Conservation (phyloP, 768 basidiomycete species). For the Pleurotus djamor region DNA sequence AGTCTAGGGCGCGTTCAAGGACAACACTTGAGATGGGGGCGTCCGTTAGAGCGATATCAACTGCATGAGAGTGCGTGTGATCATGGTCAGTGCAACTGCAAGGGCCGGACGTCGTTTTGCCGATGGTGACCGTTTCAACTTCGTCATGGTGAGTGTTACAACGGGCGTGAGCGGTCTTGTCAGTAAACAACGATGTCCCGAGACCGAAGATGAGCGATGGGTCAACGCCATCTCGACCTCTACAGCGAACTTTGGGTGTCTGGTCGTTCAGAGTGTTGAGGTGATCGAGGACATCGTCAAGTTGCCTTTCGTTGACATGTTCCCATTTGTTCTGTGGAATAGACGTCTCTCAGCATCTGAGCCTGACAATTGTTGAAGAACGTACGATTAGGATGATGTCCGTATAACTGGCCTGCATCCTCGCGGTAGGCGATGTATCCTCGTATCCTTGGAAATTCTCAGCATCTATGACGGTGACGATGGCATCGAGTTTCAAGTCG, state of each 20-base stretch:
- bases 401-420: constrained; percentile 94
- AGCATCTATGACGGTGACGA: constrained; percentile 88
- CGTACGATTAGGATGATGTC: constrained; percentile 84
- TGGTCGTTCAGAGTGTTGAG: constrained; percentile 86
- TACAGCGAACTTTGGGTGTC: constrained; percentile 81
- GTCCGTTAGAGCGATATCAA: constrained; percentile 11
- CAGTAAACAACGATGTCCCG: constrained; percentile 73
- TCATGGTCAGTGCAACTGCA: constrained; percentile 8
- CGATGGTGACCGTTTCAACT: constrained; percentile 75
- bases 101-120: constrained; percentile 19
- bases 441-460: constrained; percentile 94
- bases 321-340: constrained; percentile 84
- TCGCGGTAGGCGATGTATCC: constrained; percentile 88
- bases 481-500: constrained; percentile 84
- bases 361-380: constrained; percentile 7
- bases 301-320: constrained; percentile 69
- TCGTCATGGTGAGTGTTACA: constrained; percentile 65
- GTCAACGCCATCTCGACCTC: constrained; percentile 63
- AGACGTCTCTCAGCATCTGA: not conserved
- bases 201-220: constrained; percentile 86
- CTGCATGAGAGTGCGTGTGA: constrained; percentile 18
- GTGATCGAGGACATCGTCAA: constrained; percentile 85
- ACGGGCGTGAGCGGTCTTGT: constrained; percentile 16
- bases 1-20: constrained; percentile 44
- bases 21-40: constrained; percentile 11